Base-by-base conservation (phyloP, 1,139 yeast species). In the Taphrina wiesneri region DNA sequence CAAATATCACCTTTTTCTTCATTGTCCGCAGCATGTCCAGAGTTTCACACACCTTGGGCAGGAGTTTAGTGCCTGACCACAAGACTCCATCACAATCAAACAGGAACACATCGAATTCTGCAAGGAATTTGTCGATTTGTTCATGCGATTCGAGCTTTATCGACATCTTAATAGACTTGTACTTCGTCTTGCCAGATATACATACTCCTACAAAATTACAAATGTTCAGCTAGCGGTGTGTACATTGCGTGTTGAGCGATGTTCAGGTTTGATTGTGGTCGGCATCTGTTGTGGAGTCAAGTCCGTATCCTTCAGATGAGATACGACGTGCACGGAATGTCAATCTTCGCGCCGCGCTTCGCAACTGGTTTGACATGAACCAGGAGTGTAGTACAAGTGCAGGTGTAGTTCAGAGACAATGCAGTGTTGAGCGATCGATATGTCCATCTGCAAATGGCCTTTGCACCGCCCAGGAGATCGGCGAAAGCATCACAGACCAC, bases 1-100 rank as follows among this genome's bases (percentile, higher is more conserved):
- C 99, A 76, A 93, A 93, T 57, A 91, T 82, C 61, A 90, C 80
- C 65, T 86, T 83, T 75, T 93, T 93, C 63, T 82, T 82, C 30
- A 73, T 71, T 2, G 77, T 70, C 66, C 85, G 78, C 69, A 92
- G 77, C 68, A 83, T 75, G 9, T 82, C 81, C 46, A 92, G 75
- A 1, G 95, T 84, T 72, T 89, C 92, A 25, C 79, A 79, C 15
- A 88, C 87, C 17, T 85, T 82, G 2, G 97, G 96, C 56, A 92
- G 82, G 39, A 87, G 76, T 59, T 82, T 83, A 63, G 83, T 83
- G 17, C 96, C 97, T 46, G 87, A 79, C 98, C 98, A 92, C 63
- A 92, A 80, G 7, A 92, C 98, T 64, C 72, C 98, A 75, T 92
- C 98, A 77, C 98, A 92, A 74, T 92, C 98, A 74, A 92, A 92